phyloP scores from a whole-genome alignment of 129 eudicot genomes.

The Smallanthus sonchifolius region DNA sequence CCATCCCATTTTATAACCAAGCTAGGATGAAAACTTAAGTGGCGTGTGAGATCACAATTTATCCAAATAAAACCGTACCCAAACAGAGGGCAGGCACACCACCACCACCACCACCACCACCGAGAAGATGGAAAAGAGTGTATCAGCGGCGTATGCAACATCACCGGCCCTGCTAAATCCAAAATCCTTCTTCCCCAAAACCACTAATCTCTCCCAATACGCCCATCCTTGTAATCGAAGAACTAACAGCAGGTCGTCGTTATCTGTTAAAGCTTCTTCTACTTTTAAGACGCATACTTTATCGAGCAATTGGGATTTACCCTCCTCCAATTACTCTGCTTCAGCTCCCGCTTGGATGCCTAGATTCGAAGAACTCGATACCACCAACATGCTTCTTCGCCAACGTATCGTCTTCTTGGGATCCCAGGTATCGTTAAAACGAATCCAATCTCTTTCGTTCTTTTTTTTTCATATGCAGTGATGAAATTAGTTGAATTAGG shows the following conservation, averaged over 20 bases:
- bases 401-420: conserved; percentile 92
- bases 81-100: not conserved
- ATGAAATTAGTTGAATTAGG: not conserved
- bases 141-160: conserved; percentile 51
- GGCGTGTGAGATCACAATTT: conserved; percentile 7
- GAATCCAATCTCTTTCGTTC: not conserved
- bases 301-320: conserved; percentile 66
- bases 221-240: not conserved
- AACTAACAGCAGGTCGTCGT: conserved; percentile 21
- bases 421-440: conserved; percentile 41
- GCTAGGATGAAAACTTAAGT: not conserved
- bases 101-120: not conserved
- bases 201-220: conserved; percentile 4
- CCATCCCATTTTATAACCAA: not conserved
- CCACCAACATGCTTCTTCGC: conserved; percentile 97
- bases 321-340: conserved; percentile 37
- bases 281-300: conserved; percentile 29
- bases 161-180: conserved; percentile 34
- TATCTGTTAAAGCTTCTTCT: conserved; percentile 39
- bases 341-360: conserved; percentile 70
- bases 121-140: conserved; percentile 51
- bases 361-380: conserved; percentile 83
- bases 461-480: not conserved
- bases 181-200: conserved; percentile 13
- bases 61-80: conserved; percentile 12